Conservation (phyloP, 1,284 basidiomycete species). For the Tetrapyrgos nigripes region DNA sequence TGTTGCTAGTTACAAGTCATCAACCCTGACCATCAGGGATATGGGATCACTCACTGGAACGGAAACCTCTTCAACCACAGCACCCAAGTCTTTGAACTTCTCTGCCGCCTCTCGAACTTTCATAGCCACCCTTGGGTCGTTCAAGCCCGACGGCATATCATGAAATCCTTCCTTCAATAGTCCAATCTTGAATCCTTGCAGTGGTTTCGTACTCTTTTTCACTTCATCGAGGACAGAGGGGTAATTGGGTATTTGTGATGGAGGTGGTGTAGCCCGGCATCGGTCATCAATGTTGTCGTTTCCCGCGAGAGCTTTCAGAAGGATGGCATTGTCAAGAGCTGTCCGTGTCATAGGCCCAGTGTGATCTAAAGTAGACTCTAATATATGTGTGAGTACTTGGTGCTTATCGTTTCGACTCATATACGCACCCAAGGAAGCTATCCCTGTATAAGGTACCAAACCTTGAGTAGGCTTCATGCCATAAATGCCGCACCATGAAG, state of each 20-base stretch:
- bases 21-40: neutral
- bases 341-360: slow-evolving; percentile 13
- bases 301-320: slow-evolving; percentile 13
- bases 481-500: slow-evolving; percentile 11
- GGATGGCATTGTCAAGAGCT: slow-evolving; percentile 9
- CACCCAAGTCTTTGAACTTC: slow-evolving; percentile 10
- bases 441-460: slow-evolving; percentile 14
- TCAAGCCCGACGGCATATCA: neutral
- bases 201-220: neutral
- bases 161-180: slow-evolving; percentile 13
- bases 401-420: neutral
- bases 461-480: slow-evolving; percentile 14
- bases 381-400: neutral
- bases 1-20: slow-evolving; percentile 3
- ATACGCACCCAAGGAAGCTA: slow-evolving; percentile 3
- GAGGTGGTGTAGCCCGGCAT: slow-evolving; percentile 1
- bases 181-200: slow-evolving; percentile 11
- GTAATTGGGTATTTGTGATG: slow-evolving; percentile 7
- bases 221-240: slow-evolving; percentile 1
- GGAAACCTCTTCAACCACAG: slow-evolving; percentile 8
- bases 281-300: slow-evolving; percentile 12
- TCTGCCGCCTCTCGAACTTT: slow-evolving; percentile 9
- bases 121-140: slow-evolving; percentile 3
- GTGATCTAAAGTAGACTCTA: slow-evolving; percentile 13
- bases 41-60: slow-evolving; percentile 7